phyloP scores from a whole-genome alignment of 1,139 yeast genomes.

The Meyerozyma sp. region DNA sequence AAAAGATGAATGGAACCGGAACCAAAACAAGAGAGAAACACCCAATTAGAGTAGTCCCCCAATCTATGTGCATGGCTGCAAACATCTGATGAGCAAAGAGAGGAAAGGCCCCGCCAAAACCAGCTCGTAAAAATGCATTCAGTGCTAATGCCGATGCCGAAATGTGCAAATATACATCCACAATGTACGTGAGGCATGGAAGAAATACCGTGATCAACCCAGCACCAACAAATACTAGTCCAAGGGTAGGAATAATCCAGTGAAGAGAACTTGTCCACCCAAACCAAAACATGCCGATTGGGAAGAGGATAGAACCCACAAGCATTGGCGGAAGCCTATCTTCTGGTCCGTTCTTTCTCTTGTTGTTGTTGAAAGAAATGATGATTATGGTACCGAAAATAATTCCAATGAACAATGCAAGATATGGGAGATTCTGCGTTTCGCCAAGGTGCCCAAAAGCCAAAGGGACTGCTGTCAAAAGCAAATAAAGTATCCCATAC shows the following conservation, averaged over 20 bases:
- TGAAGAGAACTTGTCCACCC: slow-evolving; percentile 2
- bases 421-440: slow-evolving; percentile 2
- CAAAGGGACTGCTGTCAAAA: slow-evolving; percentile 3
- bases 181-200: slow-evolving; percentile 4
- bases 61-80: slow-evolving; percentile 1
- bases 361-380: background rate
- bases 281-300: slow-evolving; percentile 3
- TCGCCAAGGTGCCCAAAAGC: slow-evolving; percentile 1
- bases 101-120: slow-evolving; percentile 4
- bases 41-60: slow-evolving; percentile 4
- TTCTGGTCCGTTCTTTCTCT: slow-evolving; percentile 1
- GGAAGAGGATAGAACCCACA: slow-evolving; percentile 1
- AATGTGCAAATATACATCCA: slow-evolving; percentile 2
- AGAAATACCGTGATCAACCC: slow-evolving; percentile 4
- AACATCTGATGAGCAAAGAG: slow-evolving; percentile 3
- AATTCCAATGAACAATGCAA: slow-evolving; percentile 8
- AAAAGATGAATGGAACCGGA: slow-evolving; percentile 1
- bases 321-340: slow-evolving; percentile 3
- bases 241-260: slow-evolving; percentile 4
- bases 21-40: slow-evolving; percentile 1
- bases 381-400: slow-evolving; percentile 7
- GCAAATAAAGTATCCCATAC: slow-evolving; percentile 3
- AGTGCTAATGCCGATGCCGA: slow-evolving; percentile 4
- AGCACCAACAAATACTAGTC: slow-evolving; percentile 2
- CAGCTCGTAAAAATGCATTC: slow-evolving; percentile 3